Conservation (phyloP, 345 rosid species). For the Syzygium oleosum region DNA sequence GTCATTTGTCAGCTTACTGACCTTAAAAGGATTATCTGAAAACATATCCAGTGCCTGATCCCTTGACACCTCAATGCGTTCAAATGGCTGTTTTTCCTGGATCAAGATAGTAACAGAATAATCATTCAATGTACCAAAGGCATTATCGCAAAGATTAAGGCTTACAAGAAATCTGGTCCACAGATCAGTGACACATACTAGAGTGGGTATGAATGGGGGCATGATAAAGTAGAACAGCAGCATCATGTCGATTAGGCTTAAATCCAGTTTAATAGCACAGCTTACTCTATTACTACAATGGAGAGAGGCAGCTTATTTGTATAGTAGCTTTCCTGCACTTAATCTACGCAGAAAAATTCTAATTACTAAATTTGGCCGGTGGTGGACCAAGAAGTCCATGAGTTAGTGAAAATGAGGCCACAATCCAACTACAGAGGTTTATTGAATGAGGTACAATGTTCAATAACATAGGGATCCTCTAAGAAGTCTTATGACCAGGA, state of each 20-base stretch:
- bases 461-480: background rate
- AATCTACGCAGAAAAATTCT: background rate
- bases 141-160: background rate
- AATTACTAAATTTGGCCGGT: background rate
- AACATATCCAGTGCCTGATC: slow-evolving; percentile 85
- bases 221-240: background rate
- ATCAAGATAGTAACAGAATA: background rate
- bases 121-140: background rate
- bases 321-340: background rate
- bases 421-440: background rate
- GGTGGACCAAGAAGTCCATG: background rate
- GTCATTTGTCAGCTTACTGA: slow-evolving; percentile 10
- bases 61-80: slow-evolving; percentile 90
- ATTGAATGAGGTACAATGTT: background rate
- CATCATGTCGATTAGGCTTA: background rate
- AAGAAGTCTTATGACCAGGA: background rate
- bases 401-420: background rate
- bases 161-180: background rate
- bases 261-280: background rate
- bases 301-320: background rate
- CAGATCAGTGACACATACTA: background rate
- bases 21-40: slow-evolving; percentile 91
- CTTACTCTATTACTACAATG: background rate
- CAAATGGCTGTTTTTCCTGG: slow-evolving; percentile 91
- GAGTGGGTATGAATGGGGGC: background rate